Evolutionary conservation across 352 stramenopile species (phyloP).

Genomic region (Globisporangium polare): DNA sequence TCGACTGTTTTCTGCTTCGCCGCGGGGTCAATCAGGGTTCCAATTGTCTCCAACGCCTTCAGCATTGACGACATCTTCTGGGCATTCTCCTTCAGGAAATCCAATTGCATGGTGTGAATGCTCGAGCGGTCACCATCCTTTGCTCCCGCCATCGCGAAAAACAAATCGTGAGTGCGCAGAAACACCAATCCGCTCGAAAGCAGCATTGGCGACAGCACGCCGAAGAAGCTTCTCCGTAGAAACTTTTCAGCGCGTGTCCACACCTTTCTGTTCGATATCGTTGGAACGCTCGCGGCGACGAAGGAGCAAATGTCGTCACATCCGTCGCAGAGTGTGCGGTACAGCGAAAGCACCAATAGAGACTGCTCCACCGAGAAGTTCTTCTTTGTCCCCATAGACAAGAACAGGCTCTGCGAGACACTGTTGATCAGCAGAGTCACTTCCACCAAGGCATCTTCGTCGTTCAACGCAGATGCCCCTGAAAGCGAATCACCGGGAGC

Average conservation of each 20-base stretch:
- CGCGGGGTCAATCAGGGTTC: constrained; percentile 24
- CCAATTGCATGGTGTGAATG: constrained; percentile 2
- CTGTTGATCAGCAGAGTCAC: constrained; percentile 42
- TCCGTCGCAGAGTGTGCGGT: constrained; percentile 8
- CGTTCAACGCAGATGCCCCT: neutral
- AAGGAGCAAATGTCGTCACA: constrained; percentile 9
- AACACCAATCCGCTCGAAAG: constrained; percentile 34
- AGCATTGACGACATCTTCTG: constrained; percentile 32
- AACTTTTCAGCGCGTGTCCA: constrained; percentile 13
- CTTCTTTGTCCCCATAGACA: constrained; percentile 6
- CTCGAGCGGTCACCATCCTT: neutral
- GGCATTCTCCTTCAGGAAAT: constrained; percentile 22
- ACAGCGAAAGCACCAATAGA: constrained; percentile 11
- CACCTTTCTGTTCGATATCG: neutral
- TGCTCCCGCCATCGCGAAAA: constrained; percentile 12
- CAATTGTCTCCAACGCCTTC: constrained; percentile 28
- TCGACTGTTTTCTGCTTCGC: constrained; percentile 30
- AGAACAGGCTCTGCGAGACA: constrained; percentile 37
- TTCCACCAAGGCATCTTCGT: constrained; percentile 25
- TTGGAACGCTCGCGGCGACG: neutral
- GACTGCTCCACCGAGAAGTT: constrained; percentile 3
- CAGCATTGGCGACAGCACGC: constrained; percentile 34
- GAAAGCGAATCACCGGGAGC: neutral
- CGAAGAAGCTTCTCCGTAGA: constrained; percentile 11
- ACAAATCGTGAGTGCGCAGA: constrained; percentile 22